These are phyloP conservation scores for Megacollybia platyphylla DNA, from an alignment of 1,284 basidiomycete genomes.

Conservation along the genomic window DNA sequence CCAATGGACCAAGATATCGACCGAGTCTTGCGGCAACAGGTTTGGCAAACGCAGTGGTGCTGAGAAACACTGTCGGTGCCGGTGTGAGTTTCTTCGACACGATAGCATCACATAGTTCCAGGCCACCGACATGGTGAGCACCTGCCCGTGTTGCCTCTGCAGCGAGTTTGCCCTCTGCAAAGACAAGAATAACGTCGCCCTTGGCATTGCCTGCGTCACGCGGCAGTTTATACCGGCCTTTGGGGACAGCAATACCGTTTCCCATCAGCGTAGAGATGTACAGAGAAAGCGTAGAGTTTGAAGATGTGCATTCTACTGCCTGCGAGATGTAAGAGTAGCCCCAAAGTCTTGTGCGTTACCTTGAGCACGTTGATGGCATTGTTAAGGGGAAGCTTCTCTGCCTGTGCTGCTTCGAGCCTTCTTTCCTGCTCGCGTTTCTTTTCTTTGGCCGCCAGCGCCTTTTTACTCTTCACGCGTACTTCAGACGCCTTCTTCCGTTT, in stretches of 20 bases:
- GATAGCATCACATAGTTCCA: conserved; percentile 76
- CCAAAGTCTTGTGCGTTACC: conserved; percentile 25
- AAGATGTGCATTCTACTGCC: conserved; percentile 71
- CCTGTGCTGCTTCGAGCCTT: conserved; percentile 23
- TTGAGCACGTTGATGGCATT: conserved; percentile 59
- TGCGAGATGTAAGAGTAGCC: conserved; percentile 15
- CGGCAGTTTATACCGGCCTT: conserved; percentile 63
- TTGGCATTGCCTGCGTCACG: conserved; percentile 57
- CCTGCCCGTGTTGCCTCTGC: conserved; percentile 74
- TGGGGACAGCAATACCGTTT: conserved; percentile 66
- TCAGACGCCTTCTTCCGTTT: too few relatives aligned
- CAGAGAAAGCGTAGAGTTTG: conserved; percentile 68
- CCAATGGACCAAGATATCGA: conserved; percentile 84
- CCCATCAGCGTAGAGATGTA: conserved; percentile 69
- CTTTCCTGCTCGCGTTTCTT: conserved; percentile 32
- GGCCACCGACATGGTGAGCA: conserved; percentile 77
- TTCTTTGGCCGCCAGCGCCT: conserved; percentile 46
- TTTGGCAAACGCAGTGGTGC: conserved; percentile 71
- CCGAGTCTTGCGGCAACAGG: conserved; percentile 75
- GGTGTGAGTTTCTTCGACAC: conserved; percentile 54
- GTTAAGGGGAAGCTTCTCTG: conserved; percentile 48
- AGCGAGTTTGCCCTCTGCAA: conserved; percentile 70
- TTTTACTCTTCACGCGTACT: conserved; percentile 41
- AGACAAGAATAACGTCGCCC: conserved; percentile 74
- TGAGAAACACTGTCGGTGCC: conserved; percentile 77